Conservation (phyloP, 805 yeast genomes). For the Starmera caribaea region DNA sequence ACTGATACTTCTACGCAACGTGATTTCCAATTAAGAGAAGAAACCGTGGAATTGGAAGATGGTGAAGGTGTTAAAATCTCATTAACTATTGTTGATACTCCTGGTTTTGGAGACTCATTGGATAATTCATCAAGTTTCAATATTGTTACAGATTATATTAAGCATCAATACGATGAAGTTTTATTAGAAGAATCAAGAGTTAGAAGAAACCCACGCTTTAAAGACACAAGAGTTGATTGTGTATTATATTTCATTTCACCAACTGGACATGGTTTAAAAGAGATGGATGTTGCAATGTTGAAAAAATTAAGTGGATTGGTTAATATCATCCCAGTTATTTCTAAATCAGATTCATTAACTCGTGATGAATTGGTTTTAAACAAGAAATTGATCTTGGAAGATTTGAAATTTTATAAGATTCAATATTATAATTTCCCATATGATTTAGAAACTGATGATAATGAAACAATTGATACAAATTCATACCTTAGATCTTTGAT, state of each 20-base stretch:
- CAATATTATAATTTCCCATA: slow-evolving; percentile 71
- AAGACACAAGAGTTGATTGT: slow-evolving; percentile 75
- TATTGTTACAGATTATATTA: slow-evolving; percentile 64
- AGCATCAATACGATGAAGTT: slow-evolving; percentile 78
- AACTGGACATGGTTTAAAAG: slow-evolving; percentile 73
- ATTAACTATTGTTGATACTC: slow-evolving; percentile 69
- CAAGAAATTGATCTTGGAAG: slow-evolving; percentile 68
- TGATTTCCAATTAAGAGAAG: slow-evolving; percentile 61
- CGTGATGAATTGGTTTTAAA: slow-evolving; percentile 67
- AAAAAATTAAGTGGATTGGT: slow-evolving; percentile 69
- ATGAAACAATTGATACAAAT: slow-evolving; percentile 57
- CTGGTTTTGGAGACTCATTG: slow-evolving; percentile 71
- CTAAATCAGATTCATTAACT: slow-evolving; percentile 81
- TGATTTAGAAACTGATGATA: slow-evolving; percentile 43
- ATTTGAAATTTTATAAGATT: slow-evolving; percentile 57
- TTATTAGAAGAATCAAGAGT: slow-evolving; percentile 72
- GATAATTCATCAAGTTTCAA: slow-evolving; percentile 62
- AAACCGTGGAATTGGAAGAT: slow-evolving; percentile 76
- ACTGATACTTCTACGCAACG: slow-evolving; percentile 42
- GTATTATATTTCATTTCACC: slow-evolving; percentile 72
- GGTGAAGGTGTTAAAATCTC: slow-evolving; percentile 79
- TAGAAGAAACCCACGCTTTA: slow-evolving; percentile 76
- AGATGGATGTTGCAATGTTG: slow-evolving; percentile 73
- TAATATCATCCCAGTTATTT: slow-evolving; percentile 77
- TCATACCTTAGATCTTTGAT: slow-evolving; percentile 51